Evolutionary conservation across 371 early-diverging fungal genomes (phyloP).

Genomic region (Mortierella sp.): DNA sequence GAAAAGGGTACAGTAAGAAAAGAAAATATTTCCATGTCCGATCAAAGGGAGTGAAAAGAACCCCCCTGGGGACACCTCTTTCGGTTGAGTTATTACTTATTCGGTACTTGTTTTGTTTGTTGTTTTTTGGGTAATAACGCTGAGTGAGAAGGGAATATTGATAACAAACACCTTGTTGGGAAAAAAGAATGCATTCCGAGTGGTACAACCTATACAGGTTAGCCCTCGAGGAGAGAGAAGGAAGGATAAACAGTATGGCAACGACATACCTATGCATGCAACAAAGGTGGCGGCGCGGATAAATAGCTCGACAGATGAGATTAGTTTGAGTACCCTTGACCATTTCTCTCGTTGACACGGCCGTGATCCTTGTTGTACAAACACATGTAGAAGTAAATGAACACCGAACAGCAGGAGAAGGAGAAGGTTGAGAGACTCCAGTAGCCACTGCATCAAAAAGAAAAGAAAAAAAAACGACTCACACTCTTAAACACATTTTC

Average conservation of each 20-base stretch:
- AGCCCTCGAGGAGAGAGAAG: not conserved
- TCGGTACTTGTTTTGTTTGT: too few species aligned
- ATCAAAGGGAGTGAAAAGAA: not conserved
- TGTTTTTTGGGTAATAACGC: not conserved
- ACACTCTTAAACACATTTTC: not conserved
- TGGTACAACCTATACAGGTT: not conserved
- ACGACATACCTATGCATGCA: not conserved
- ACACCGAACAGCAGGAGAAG: not conserved
- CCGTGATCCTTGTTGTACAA: too few species aligned
- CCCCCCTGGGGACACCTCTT: not conserved
- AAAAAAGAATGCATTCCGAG: not conserved
- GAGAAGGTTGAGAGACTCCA: not conserved
- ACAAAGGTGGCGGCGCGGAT: not conserved
- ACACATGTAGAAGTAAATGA: not conserved
- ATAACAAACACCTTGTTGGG: not conserved
- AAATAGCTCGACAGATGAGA: not conserved
- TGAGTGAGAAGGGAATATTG: not conserved
- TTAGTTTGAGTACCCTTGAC: not conserved
- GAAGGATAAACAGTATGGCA: not conserved
- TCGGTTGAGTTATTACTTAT: not conserved
- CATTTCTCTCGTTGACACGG: not conserved
- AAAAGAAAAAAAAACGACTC: not conserved
- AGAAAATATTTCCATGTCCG: not conserved
- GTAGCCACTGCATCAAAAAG: not conserved
- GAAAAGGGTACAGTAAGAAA: not conserved